Percentiles rank a stretch among this genome's conserved stretches.
Conservation (phyloP, 192 early-diverging fungal genomes). For the Entomortierella beljakovae region DNA sequence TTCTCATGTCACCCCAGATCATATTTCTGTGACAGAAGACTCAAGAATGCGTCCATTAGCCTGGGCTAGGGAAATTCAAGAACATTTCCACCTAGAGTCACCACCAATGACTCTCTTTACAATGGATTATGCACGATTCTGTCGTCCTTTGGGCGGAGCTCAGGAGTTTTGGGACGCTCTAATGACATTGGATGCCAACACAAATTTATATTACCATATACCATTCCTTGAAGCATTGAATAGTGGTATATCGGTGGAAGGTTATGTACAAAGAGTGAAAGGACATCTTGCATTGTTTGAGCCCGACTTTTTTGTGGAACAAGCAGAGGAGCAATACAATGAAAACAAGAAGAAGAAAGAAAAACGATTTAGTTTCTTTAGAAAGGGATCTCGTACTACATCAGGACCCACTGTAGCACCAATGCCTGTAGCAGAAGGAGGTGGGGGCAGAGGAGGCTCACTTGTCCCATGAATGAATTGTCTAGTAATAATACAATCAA, state of each 20-base stretch:
- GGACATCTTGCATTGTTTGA: constrained; percentile 41
- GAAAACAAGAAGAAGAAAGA: constrained; percentile 49
- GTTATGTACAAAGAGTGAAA: constrained; percentile 45
- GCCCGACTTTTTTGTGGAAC: constrained; percentile 45
- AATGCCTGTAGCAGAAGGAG: neutral
- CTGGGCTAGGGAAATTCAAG: constrained; percentile 49
- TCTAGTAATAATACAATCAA: too few species aligned
- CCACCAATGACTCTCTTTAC: constrained; percentile 38
- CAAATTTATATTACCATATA: constrained; percentile 23
- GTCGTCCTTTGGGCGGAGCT: constrained; percentile 38
- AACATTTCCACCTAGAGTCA: constrained; percentile 30
- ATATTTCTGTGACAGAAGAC: constrained; percentile 10
- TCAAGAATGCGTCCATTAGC: constrained; percentile 26
- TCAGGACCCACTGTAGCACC: neutral
- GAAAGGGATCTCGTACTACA: constrained; percentile 5
- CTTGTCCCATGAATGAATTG: neutral
- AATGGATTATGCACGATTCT: constrained; percentile 50
- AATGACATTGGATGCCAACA: constrained; percentile 53
- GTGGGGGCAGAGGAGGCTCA: neutral
- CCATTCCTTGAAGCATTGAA: constrained; percentile 46
- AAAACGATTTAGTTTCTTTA: constrained; percentile 33
- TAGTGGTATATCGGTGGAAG: constrained; percentile 37
- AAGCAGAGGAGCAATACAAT: constrained; percentile 43
- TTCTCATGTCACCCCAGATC: constrained; percentile 47
- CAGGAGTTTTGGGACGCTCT: constrained; percentile 46